Conservation (phyloP, 202 grass and related monocot species). For the Schoenoplectus triqueter region DNA sequence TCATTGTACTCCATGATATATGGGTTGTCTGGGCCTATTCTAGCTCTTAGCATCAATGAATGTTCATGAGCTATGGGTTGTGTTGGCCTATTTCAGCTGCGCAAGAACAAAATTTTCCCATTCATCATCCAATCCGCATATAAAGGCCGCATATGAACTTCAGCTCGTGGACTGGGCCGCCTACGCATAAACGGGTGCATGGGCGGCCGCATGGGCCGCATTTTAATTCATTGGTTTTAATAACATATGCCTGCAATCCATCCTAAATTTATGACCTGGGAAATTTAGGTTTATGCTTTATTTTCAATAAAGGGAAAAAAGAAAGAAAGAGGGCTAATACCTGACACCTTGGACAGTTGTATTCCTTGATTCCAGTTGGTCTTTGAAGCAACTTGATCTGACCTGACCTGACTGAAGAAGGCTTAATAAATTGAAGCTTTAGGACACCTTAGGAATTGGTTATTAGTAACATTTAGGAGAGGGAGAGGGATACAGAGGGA, state of each 20-base stretch:
- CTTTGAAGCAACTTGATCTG: constrained; percentile 9
- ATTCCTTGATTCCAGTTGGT: not conserved
- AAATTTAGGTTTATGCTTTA: constrained; percentile 11
- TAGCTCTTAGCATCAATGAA: too few relatives aligned
- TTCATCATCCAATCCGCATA: too few relatives aligned
- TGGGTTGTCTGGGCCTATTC: too few relatives aligned
- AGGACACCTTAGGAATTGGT: not conserved
- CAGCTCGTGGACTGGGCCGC: too few relatives aligned
- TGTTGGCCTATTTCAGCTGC: too few relatives aligned
- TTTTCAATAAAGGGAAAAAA: not conserved
- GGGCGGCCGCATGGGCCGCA: too few relatives aligned
- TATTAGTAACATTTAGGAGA: not conserved
- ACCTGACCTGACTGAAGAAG: constrained; percentile 16
- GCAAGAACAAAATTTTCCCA: too few relatives aligned
- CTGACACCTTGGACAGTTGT: not conserved
- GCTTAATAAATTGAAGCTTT: not conserved
- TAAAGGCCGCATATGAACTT: too few relatives aligned
- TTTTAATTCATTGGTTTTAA: not conserved
- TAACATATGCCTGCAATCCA: not conserved
- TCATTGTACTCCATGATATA: too few relatives aligned
- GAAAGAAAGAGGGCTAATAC: constrained; percentile 2
- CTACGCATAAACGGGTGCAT: too few relatives aligned
- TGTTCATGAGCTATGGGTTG: too few relatives aligned
- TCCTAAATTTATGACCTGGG: not conserved
- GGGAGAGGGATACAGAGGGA: too few relatives aligned